phyloP scores from a whole-genome alignment of 345 rosid species.

The Trapa incisa region DNA sequence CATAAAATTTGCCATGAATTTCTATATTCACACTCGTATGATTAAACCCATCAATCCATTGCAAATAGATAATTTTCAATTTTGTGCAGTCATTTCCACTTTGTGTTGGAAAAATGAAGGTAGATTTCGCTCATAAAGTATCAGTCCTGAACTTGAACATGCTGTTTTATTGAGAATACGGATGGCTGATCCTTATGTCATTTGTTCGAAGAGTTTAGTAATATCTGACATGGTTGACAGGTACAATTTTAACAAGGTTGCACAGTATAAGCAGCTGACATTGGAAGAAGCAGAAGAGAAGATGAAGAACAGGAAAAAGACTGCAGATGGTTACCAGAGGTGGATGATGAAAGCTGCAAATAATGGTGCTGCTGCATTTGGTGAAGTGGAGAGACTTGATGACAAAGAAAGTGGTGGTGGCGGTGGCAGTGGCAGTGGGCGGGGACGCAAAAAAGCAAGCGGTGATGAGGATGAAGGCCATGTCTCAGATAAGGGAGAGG shows the following conservation, averaged over 20 bases:
- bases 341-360: conserved; percentile 99
- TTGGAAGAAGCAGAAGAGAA: conserved; percentile 98
- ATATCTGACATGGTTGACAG: conserved; percentile 14
- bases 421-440: conserved; percentile 24
- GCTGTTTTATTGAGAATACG: neutral
- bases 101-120: neutral
- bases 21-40: neutral
- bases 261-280: conserved; percentile 93
- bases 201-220: neutral
- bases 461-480: conserved; percentile 86
- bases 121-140: neutral
- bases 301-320: conserved; percentile 87
- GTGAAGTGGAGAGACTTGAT: conserved; percentile 61
- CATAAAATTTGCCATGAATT: neutral
- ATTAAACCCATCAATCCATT: neutral
- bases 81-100: too few species aligned
- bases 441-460: conserved; percentile 65
- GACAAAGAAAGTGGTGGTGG: conserved; percentile 43
- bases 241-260: conserved; percentile 88
- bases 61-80: neutral
- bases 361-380: conserved; percentile 89
- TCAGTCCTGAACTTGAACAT: neutral
- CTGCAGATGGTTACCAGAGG: conserved; percentile 93
- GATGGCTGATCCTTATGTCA: neutral
- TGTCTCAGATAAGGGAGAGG: conserved; percentile 77